Percentiles rank a stretch among this genome's conserved stretches.
Evolutionary conservation across 768 basidiomycete species (phyloP).

Genomic region (Lentinula boryana): DNA sequence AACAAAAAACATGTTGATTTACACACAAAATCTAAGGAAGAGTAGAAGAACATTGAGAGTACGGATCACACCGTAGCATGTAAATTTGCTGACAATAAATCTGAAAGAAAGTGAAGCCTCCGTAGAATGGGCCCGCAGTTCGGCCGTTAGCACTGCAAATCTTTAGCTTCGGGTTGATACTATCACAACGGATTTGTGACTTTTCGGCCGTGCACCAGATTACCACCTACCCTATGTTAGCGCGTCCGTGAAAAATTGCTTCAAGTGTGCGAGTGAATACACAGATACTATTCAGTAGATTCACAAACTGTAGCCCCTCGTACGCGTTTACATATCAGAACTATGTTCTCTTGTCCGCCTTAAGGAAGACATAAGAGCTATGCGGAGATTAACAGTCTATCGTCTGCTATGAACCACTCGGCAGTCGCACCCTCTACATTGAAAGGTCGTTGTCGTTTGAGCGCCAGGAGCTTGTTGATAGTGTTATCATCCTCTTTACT

Average conservation of each 20-base stretch:
- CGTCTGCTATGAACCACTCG: constrained; percentile 61
- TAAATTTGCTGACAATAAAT: neutral
- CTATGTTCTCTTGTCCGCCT: constrained; percentile 6
- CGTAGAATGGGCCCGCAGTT: neutral
- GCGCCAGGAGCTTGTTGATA: constrained; percentile 29
- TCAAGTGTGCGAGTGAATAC: neutral
- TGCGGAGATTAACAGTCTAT: constrained; percentile 37
- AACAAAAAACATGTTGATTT: too few species aligned
- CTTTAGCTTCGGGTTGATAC: too few species aligned
- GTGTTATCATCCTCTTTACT: constrained; percentile 18
- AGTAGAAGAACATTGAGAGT: neutral
- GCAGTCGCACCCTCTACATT: constrained; percentile 59
- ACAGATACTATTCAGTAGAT: neutral
- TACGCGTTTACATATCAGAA: neutral
- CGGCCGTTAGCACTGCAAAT: too few species aligned
- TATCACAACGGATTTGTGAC: too few species aligned
- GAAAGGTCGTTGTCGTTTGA: constrained; percentile 55
- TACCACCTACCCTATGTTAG: neutral
- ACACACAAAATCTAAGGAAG: too few species aligned
- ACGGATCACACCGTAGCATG: neutral
- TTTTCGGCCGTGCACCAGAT: neutral
- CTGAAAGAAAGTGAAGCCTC: too few species aligned
- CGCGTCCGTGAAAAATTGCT: neutral
- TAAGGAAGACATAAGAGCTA: constrained; percentile 9
- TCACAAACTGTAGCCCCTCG: neutral